A percentile compares a stretch with the other conserved stretches of the same genome.
These are phyloP conservation scores for Yamadazyma epiphylla DNA, from an alignment of 1,139 yeast genomes.

Conservation along the genomic window DNA sequence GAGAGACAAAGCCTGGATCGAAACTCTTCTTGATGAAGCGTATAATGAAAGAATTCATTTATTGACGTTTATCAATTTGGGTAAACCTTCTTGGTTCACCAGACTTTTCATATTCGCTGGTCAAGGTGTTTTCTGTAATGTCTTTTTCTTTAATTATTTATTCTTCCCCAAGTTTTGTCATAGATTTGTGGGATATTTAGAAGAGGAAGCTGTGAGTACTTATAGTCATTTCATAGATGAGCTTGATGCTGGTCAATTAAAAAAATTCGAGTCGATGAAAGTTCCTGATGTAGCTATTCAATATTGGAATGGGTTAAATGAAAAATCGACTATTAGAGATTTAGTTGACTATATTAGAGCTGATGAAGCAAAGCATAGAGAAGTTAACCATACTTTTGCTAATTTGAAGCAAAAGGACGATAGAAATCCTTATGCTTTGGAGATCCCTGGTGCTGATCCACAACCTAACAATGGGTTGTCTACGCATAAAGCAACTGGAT, in stretches of 20 bases:
- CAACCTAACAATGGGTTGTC: conserved; percentile 57
- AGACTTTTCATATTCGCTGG: conserved; percentile 55
- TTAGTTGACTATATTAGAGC: conserved; percentile 54
- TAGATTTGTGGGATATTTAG: conserved; percentile 74
- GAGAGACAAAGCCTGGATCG: conserved; percentile 75
- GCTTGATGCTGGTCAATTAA: conserved; percentile 50
- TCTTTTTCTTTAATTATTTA: conserved; percentile 60
- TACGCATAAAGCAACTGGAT: conserved; percentile 48
- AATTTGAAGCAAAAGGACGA: conserved; percentile 52
- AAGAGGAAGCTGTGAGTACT: conserved; percentile 75
- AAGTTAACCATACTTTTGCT: conserved; percentile 74
- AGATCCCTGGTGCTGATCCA: conserved; percentile 34
- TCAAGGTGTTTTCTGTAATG: conserved; percentile 69
- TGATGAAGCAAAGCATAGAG: conserved; percentile 75
- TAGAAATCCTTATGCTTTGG: conserved; percentile 66
- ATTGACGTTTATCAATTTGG: conserved; percentile 63
- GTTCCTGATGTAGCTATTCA: conserved; percentile 59
- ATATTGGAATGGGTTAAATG: conserved; percentile 56
- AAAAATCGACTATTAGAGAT: conserved; percentile 54
- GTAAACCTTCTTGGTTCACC: conserved; percentile 62
- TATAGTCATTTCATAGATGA: conserved; percentile 58
- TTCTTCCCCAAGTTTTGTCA: conserved; percentile 65
- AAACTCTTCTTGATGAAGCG: conserved; percentile 71
- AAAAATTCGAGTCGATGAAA: conserved; percentile 39
- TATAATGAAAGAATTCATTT: conserved; percentile 79